A percentile compares a stretch with the other conserved stretches of the same genome.
These are phyloP conservation scores for Aschersonia sp. DNA, from an alignment of 2,329 filamentous ascomycete species.

Conservation along the genomic window DNA sequence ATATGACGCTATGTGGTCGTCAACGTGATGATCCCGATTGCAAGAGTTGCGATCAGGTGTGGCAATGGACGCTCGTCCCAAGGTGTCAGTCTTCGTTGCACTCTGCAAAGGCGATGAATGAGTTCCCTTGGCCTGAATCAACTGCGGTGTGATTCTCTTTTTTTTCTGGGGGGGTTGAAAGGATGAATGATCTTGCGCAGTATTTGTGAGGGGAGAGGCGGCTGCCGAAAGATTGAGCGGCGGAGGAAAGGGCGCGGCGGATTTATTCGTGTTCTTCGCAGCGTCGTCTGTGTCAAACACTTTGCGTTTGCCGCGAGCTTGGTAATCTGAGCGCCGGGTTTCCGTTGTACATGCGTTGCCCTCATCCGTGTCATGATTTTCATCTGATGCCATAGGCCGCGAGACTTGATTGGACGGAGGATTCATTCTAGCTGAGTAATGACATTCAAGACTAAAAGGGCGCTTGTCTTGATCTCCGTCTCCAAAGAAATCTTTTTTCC, in stretches of 20 bases:
- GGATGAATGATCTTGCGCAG: constrained; percentile 4
- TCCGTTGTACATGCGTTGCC: no score
- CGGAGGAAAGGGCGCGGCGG: background rate
- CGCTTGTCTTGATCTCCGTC: background rate
- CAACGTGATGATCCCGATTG: constrained; percentile 7
- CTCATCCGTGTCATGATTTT: no score
- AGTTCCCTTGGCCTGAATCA: constrained; percentile 6
- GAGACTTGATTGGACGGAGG: background rate
- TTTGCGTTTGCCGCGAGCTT: no score
- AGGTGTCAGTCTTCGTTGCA: constrained; percentile 3
- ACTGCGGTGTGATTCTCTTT: constrained; percentile 12
- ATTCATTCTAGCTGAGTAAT: background rate
- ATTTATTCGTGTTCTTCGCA: background rate
- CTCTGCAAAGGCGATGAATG: constrained; percentile 1
- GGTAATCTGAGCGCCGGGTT: no score
- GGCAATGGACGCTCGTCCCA: background rate
- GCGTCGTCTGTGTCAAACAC: background rate
- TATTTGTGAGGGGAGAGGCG: background rate
- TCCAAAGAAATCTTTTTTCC: constrained; percentile 7
- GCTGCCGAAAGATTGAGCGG: background rate
- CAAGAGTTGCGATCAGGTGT: background rate
- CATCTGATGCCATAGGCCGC: no score
- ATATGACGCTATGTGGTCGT: constrained; percentile 14
- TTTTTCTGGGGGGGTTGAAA: constrained; percentile 11
- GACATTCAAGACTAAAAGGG: background rate